phyloP scores from a whole-genome alignment of 192 early-diverging fungal genomes.

The Coemansia sp. region DNA sequence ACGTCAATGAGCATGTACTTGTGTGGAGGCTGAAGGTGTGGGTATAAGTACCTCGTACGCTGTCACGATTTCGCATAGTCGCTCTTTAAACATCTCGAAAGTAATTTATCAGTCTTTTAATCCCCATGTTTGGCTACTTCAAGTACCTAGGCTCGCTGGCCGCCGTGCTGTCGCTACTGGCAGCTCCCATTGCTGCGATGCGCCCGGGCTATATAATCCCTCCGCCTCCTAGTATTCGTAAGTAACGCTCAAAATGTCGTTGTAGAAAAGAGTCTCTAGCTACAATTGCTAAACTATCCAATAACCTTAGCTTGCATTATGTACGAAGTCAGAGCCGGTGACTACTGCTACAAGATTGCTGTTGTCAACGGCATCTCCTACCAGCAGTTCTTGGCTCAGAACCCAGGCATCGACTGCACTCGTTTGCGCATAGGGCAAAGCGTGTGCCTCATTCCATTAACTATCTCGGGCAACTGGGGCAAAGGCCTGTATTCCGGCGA shows the following conservation, averaged over 20 bases:
- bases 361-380: conserved; percentile 33
- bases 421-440: conserved; percentile 26
- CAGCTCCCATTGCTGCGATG: neutral
- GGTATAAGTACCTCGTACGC: neutral
- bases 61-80: neutral
- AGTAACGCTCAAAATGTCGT: neutral
- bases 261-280: neutral
- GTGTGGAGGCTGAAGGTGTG: too few relatives aligned
- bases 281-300: neutral
- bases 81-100: neutral
- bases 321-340: conserved; percentile 42
- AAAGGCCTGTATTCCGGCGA: neutral
- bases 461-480: neutral
- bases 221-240: neutral
- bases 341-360: conserved; percentile 54
- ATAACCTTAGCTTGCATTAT: conserved; percentile 26
- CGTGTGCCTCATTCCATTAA: conserved; percentile 34
- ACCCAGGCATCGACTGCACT: conserved; percentile 41
- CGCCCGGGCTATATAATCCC: neutral
- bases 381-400: conserved; percentile 33
- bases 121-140: neutral
- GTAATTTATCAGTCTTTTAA: neutral
- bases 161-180: neutral
- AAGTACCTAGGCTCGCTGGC: neutral
- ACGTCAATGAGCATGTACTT: neutral